Base-by-base conservation (phyloP, 2,329 filamentous ascomycete genomes). In the Colletotrichum aenigma region DNA sequence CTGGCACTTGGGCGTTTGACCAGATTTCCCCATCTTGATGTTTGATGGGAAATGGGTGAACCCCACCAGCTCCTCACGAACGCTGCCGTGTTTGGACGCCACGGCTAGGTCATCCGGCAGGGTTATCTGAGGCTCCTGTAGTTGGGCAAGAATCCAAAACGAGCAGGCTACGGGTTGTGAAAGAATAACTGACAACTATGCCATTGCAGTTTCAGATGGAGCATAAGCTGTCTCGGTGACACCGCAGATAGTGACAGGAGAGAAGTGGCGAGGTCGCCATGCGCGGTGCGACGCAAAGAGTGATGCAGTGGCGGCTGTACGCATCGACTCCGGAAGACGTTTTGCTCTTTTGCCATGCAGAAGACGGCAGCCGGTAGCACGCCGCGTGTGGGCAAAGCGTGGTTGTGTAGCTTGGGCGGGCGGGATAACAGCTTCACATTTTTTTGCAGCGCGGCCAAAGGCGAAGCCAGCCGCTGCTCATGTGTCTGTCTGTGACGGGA, bases 231-330 rank as follows among this genome's bases (percentile, higher is more conserved):
- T 71, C 78, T 79, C 66, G 71, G 82, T 84, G 74, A 77, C 78
- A 85, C 83, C 75, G 78, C 80, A 81, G 78, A 76, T 79, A 80
- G 81, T 82, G 81, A 82, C 81, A 83, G 81, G 81, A 77, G 76
- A 80, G 60, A 75, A 71, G 76, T 68, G 74, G 77, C 72, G 68
- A 76, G 70, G 62, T 76, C 66, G 72, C 66, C 74, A 74, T 76
- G 70, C 70, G 66, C 28, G 70, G 80, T 80, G 78, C 71, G 75
- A 80, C 80, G 77, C 77, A 70, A 76, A 76, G 79, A 43, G 56
- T 78, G 78, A 79, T 69, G 70, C 67, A 52, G 73, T 64, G 75
- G 68, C 82, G 82, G 83, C 78, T 83, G 80, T 82, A 77, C 81
- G 82, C 83, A 82, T 81, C 78, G 82, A 82, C 81, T 82, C 82